Base-by-base conservation (phyloP, 768 basidiomycete species). In the Mycena filopes region DNA sequence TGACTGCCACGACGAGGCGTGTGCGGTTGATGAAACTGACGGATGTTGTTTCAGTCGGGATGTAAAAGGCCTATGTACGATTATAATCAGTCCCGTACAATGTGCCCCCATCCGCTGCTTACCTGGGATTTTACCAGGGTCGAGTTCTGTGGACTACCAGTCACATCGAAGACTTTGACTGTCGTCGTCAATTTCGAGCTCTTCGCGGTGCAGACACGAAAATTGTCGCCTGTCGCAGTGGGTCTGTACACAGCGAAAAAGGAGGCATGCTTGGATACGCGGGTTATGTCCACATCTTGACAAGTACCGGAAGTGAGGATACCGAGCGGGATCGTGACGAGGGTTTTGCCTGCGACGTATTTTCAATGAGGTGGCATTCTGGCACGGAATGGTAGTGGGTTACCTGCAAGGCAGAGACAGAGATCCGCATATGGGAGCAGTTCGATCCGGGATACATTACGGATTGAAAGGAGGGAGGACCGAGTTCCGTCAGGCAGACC, bases 361-460 rank as follows among this genome's bases (percentile, higher is more conserved):
- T 26, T n/a, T 1, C n/a, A 47, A 16, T 25, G 23, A 4, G 33
- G 42, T n/a, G n/a, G n/a, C n/a, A 47, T n/a, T n/a, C n/a, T n/a
- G n/a, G n/a, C n/a, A 49, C 48, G 15, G 36, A 12, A 33, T 33
- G 6, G 51, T 31, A 3, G n/a, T 15, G n/a, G 38, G 26, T n/a
- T 54, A 87, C 90, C 89, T 31, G 92, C 89, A 25, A 94, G 82
- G 25, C 93, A 92, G 54, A 94, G 84, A 57, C 94, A 80, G 6
- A 93, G 82, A 68, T 91, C 87, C 68, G 87, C 89, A 42, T 92
- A 89, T 72, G 92, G 90, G 36, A 94, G 81, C 4, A 94, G 84
- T 65, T 93, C 92, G 20, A 94, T 86, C 76, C 93, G 91, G 0
- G 86, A 86, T 20, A 94, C 91, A 28, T 63, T 26, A 33, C 33